Evolutionary conservation across 768 basidiomycete genomes (phyloP), one percentile per base, ranked within the genome.

Genomic region (Udeniomyces megalosporus): DNA sequence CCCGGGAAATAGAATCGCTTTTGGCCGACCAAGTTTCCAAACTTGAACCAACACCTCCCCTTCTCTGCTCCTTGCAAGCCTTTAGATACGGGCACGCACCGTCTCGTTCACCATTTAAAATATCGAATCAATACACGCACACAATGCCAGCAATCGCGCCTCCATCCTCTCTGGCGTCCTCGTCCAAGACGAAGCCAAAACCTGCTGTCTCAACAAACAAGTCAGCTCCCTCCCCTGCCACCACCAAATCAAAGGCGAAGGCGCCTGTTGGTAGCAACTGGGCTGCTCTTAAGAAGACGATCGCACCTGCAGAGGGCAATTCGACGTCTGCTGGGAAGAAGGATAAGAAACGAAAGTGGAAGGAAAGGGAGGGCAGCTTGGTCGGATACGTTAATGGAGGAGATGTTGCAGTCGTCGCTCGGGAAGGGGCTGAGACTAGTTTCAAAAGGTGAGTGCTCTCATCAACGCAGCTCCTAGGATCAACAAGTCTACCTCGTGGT

Each of bases 271-370:
- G 56, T 12, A 34, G 46, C 55, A 63, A 63, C 56, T 63, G 62
- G 62, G 62, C 62, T 20, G 62, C 62, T 44, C 55, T 63, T 28
- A 63, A 63, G 50, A 35, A 54, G 7, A 57, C 47, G 22, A 49
- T 63, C 20, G 34, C 62, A 12, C 47, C 55, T 22, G 17, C 62
- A 1, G 32, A 32, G 15, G 58, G 35, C 14, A 28, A 14, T 31
- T 20, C 50, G 15, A 28, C 26, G 28, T 35, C 34, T 11, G 26
- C 48, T 5, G 44, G 32, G 22, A 42, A 29, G 15, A 46, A 45
- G 7, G 48, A 46, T 17, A 63, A 63, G 62, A 63, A 63, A 42
- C 56, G 62, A 10, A 63, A 63, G 32, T 29, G 62, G 55, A 52
- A 29, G 34, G 58, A 51, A 14, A 28, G 48, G 1, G 45, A 52